A percentile compares a stretch with the other conserved stretches of the same genome.
Conservation (phyloP, 345 rosid species). For the Eucalyptus polybractea region DNA sequence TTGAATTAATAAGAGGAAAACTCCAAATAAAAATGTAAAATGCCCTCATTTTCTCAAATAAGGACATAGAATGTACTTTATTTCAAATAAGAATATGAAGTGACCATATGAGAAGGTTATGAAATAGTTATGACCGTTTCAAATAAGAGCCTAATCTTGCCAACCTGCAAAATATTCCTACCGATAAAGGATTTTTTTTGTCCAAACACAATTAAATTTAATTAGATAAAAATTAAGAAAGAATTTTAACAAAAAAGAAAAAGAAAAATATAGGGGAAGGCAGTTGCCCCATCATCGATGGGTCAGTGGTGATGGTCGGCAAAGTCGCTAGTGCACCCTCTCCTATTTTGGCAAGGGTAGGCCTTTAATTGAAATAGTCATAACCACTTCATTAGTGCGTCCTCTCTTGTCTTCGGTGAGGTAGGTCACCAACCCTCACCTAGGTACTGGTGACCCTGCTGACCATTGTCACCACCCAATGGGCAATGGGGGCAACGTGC, state of each 20-base stretch:
- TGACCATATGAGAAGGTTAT: rapidly evolving
- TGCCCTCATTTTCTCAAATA: too few species aligned
- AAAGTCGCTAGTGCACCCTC: too few species aligned
- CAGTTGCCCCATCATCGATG: too few species aligned
- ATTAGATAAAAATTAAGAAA: too few species aligned
- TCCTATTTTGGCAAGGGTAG: rapidly evolving
- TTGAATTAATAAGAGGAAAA: too few species aligned
- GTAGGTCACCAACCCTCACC: rapidly evolving
- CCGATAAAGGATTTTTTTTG: rapidly evolving
- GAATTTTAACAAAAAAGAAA: too few species aligned
- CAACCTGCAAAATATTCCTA: too few species aligned
- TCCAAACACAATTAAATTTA: too few species aligned
- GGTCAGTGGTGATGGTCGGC: rapidly evolving
- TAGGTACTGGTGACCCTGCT: rapidly evolving
- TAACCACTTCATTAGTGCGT: rapidly evolving
- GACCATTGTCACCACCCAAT: rapidly evolving
- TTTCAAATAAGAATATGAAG: too few species aligned
- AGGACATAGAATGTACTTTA: rapidly evolving
- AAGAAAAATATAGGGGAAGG: too few species aligned
- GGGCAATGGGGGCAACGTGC: too few species aligned
- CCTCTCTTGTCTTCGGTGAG: rapidly evolving
- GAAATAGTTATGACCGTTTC: rapidly evolving
- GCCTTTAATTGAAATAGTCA: rapidly evolving
- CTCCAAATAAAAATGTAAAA: too few species aligned
- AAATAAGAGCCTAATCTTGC: rapidly evolving